Evolutionary conservation across 768 basidiomycete species (phyloP), one percentile per base, ranked within the genome.

Genomic region (Rhodocollybia butyracea): DNA sequence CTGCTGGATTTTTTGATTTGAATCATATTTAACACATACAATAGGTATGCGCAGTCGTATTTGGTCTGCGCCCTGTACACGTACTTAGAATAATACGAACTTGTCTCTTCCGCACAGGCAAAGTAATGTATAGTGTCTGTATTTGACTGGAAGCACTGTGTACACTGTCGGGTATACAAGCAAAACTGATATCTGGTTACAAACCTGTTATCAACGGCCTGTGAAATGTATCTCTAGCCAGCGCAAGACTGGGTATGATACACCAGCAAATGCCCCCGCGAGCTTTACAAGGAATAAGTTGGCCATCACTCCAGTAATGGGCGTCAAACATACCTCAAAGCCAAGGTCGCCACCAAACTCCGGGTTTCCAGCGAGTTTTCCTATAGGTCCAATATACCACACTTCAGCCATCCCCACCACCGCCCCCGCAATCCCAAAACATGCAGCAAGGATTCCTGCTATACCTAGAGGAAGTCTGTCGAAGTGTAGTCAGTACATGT

Each of bases 331-430:
- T 27, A 79, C 76, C 70, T 82, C 81, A 54, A 83, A 82, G 30
- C 81, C 81, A 27, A 83, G 68, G 60, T 83, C 81, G 1, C 77
- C 80, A 29, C 81, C 80, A 38, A 63, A 73, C 42, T 66, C 64
- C 7, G 63, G 57, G 2, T 64, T 70, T 12, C 79, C 78, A 3
- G 78, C 75, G 42, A 71, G 55, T 45, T 61, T 63, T 3, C 72
- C 82, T 3, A 82, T 61, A 0, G 80, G 81, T 1, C 82, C 82
- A 1, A 73, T 77, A 54, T 80, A 82, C 79, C 80, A 80, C 5
- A 66, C 69, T 56, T 79, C 73, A 7, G 80, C 74, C 81, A 83
- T 83, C 1, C 79, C 76, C 5, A 81, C 64, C 1, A 82, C 75
- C 0, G 80, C 80, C 1, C 79, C 78, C 0, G 63, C 74, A 4